Conservation (phyloP, 768 basidiomycete genomes). For the Trichaptum fuscoviolaceum region DNA sequence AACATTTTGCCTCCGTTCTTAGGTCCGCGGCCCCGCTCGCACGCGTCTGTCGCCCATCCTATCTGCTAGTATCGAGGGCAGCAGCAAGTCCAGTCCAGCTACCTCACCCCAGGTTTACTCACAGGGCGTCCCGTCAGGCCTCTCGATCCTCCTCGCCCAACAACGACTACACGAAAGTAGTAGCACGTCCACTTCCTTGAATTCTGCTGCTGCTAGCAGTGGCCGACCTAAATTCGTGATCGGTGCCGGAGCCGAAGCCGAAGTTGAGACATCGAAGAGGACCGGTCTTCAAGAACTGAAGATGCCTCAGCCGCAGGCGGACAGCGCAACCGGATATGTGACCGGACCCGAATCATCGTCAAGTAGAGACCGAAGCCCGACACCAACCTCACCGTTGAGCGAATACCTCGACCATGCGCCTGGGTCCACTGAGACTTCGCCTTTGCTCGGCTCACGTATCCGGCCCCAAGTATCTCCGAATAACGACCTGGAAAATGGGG, state of each 20-base stretch:
- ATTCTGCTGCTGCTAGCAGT: background rate
- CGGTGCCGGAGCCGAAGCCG: background rate
- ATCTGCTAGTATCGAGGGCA: background rate
- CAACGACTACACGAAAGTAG: slow-evolving; percentile 8
- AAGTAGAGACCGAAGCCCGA: background rate
- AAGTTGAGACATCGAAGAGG: background rate
- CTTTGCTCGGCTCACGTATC: background rate
- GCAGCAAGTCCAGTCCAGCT: slow-evolving; percentile 16
- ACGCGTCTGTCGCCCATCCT: background rate
- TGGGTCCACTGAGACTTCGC: background rate
- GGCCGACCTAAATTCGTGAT: background rate
- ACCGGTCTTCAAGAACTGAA: background rate
- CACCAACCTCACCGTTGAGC: background rate
- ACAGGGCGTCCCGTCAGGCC: slow-evolving; percentile 22
- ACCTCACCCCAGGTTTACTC: slow-evolving; percentile 9
- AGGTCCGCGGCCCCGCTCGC: background rate
- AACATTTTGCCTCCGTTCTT: background rate
- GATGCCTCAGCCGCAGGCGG: background rate
- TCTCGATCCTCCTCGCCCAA: slow-evolving; percentile 31
- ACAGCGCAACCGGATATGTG: background rate
- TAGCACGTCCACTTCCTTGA: slow-evolving; percentile 9
- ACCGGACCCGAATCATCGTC: background rate
- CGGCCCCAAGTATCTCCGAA: background rate
- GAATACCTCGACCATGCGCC: slow-evolving; percentile 1
- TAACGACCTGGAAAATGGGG: background rate